Evolutionary conservation across 1,139 yeast genomes (phyloP).

Genomic region (Pichia sp.): DNA sequence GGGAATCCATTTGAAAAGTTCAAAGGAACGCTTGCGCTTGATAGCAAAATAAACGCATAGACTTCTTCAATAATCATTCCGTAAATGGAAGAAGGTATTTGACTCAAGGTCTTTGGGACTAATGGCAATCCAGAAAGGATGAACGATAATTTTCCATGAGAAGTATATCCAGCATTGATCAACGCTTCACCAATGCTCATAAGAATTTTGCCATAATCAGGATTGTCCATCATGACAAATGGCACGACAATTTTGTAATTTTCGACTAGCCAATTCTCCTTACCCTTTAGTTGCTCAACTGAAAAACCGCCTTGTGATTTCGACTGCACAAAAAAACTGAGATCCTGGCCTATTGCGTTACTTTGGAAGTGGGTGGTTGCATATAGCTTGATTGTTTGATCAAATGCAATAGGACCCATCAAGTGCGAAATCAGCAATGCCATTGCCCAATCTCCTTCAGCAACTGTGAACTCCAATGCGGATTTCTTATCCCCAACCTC

Average conservation of each 20-base stretch:
- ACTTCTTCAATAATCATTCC: slow-evolving; percentile 60
- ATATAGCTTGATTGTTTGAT: slow-evolving; percentile 51
- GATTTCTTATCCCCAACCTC: slow-evolving; percentile 63
- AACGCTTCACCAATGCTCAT: slow-evolving; percentile 53
- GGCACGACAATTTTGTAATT: slow-evolving; percentile 30
- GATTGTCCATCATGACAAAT: slow-evolving; percentile 28
- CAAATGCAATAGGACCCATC: slow-evolving; percentile 59
- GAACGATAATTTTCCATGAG: slow-evolving; percentile 24
- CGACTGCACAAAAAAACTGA: slow-evolving; percentile 30
- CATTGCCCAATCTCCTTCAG: slow-evolving; percentile 71
- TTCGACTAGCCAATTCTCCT: slow-evolving; percentile 29
- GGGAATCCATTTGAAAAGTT: slow-evolving; percentile 41
- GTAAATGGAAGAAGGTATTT: slow-evolving; percentile 37
- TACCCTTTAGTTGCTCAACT: slow-evolving; percentile 23
- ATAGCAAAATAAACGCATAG: slow-evolving; percentile 55
- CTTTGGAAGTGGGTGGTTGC: slow-evolving; percentile 40
- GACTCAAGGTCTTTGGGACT: slow-evolving; percentile 26
- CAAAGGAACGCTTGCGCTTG: slow-evolving; percentile 31
- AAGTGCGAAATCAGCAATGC: slow-evolving; percentile 69
- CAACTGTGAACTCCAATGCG: slow-evolving; percentile 62
- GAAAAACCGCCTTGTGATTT: slow-evolving; percentile 20
- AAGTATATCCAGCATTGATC: slow-evolving; percentile 35
- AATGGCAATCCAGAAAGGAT: slow-evolving; percentile 32
- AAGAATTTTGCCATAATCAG: slow-evolving; percentile 43
- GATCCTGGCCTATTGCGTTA: slow-evolving; percentile 28